These are phyloP conservation scores for Litsea cubeba DNA, from an alignment of 164 flowering plant species.

Conservation along the genomic window DNA sequence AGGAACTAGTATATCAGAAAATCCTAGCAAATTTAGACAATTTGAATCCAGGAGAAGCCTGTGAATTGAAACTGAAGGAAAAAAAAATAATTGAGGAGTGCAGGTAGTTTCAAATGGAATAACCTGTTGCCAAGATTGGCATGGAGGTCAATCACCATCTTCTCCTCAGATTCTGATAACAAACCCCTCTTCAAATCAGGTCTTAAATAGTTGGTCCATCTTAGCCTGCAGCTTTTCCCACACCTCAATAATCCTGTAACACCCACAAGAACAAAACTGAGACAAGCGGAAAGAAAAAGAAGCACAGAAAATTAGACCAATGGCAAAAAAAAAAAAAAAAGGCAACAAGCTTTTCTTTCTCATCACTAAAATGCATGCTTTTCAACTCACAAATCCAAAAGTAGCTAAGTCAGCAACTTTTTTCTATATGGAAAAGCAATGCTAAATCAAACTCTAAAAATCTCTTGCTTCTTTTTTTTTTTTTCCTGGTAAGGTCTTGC, in stretches of 20 bases:
- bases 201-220: constrained; percentile 70
- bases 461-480: not conserved
- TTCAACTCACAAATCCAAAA: not conserved
- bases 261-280: not conserved
- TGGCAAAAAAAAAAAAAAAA: not conserved
- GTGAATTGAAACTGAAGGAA: not conserved
- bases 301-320: not conserved
- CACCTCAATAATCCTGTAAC: constrained; percentile 57
- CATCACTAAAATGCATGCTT: not conserved
- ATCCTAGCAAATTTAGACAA: not conserved
- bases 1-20: not conserved
- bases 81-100: not conserved
- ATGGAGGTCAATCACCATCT: constrained; percentile 70
- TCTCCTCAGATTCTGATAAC: constrained; percentile 57
- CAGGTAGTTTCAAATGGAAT: not conserved
- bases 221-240: constrained; percentile 67
- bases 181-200: constrained; percentile 74
- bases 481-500: not conserved
- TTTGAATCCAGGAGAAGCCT: not conserved
- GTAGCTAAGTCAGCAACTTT: not conserved
- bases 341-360: not conserved
- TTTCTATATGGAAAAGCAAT: too few relatives aligned
- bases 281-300: not conserved
- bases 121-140: constrained; percentile 70
- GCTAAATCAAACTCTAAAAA: not conserved